These are phyloP conservation scores for Euptelea pleiosperma DNA, from an alignment of 164 flowering plant species.

Conservation along the genomic window DNA sequence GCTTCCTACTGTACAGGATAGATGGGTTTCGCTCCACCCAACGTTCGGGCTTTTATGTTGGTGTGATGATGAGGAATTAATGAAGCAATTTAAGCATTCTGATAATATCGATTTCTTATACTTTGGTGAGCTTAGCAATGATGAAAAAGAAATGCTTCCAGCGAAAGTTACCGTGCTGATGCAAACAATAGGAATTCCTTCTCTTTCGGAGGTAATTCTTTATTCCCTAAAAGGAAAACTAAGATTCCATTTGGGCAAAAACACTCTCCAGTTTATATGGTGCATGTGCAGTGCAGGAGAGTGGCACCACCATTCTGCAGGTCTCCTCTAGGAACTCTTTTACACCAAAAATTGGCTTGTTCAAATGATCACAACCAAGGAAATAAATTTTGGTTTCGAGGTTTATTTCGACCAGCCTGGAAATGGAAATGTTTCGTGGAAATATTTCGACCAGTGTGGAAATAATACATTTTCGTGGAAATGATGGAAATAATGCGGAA, in stretches of 20 bases:
- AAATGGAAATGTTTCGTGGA: too few species aligned
- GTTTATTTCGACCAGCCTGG: too few species aligned
- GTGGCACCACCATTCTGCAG: not conserved
- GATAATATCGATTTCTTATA: slow-evolving; percentile 55
- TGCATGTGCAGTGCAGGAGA: too few species aligned
- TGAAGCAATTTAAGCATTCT: slow-evolving; percentile 56
- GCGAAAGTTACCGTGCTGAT: slow-evolving; percentile 44
- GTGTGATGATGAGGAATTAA: slow-evolving; percentile 71
- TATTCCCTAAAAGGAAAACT: too few species aligned
- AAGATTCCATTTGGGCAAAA: too few species aligned
- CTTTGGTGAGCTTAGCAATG: slow-evolving; percentile 52
- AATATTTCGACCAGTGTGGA: too few species aligned
- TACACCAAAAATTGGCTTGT: not conserved
- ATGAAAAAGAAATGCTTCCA: slow-evolving; percentile 38
- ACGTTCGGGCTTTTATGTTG: slow-evolving; percentile 84
- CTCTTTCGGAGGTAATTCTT: slow-evolving; percentile 70
- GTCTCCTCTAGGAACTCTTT: not conserved
- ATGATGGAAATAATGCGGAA: too few species aligned
- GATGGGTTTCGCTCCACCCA: slow-evolving; percentile 88
- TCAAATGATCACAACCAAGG: too few species aligned
- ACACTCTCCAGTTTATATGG: too few species aligned
- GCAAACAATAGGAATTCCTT: slow-evolving; percentile 60
- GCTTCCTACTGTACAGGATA: slow-evolving; percentile 73
- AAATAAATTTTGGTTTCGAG: too few species aligned
- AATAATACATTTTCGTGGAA: too few species aligned